Conservation (phyloP, 768 basidiomycete species). For the Clitopilus passeckerianus region DNA sequence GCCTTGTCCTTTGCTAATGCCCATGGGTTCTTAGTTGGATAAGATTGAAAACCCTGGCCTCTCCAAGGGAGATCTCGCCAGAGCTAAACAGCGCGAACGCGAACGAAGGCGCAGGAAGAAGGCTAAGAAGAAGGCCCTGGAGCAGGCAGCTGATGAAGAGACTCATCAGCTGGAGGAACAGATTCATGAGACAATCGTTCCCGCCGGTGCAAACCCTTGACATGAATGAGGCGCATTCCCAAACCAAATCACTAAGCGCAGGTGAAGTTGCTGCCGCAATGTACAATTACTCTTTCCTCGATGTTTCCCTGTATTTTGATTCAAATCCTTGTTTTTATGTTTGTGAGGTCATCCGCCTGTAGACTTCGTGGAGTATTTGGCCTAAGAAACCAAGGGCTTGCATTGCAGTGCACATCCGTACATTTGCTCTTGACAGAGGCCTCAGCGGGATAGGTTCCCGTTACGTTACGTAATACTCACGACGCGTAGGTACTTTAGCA, state of each 20-base stretch:
- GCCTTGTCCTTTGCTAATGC: conserved; percentile 14
- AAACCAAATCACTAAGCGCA: not conserved
- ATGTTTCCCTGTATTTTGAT: not conserved
- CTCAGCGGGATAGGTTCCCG: too few species aligned
- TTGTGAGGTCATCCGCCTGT: too few species aligned
- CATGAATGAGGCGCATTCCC: not conserved
- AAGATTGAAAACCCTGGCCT: conserved; percentile 68
- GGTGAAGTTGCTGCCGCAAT: not conserved
- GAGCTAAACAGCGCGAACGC: conserved; percentile 71
- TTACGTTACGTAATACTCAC: not conserved
- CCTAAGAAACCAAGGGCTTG: too few species aligned
- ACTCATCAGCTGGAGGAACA: conserved; percentile 6
- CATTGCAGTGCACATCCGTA: too few species aligned
- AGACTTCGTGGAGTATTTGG: too few species aligned
- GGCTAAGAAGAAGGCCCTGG: conserved; percentile 58
- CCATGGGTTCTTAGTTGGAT: conserved; percentile 51
- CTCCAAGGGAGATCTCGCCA: conserved; percentile 62
- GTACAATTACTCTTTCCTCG: not conserved
- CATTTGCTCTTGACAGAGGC: too few species aligned
- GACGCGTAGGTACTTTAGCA: not conserved
- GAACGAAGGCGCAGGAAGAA: conserved; percentile 76
- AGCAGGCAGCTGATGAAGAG: conserved; percentile 19
- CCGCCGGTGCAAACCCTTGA: not conserved
- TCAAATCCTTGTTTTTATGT: too few species aligned
- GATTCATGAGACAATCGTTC: conserved; percentile 1